Evolutionary conservation across 2,329 filamentous ascomycete genomes (phyloP).

Genomic region (Ceratocystis eucalypticola): DNA sequence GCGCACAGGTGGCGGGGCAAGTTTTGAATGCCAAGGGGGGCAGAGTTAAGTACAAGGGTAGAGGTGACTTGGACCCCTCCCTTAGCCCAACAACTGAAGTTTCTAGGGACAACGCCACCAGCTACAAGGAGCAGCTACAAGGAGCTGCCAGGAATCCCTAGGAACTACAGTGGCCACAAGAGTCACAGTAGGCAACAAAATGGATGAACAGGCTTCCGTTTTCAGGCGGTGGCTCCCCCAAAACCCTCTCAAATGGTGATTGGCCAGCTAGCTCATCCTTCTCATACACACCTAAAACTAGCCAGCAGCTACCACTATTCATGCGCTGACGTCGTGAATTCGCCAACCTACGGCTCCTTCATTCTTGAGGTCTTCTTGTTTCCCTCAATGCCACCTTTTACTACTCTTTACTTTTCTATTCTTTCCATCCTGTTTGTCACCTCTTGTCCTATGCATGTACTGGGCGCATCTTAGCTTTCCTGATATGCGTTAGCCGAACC

Average conservation of each 20-base stretch:
- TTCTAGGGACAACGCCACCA: neutral
- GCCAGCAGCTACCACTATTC: constrained; percentile 3
- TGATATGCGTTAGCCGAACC: constrained; percentile 1
- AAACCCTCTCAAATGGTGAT: neutral
- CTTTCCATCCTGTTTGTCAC: neutral
- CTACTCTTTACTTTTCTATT: neutral
- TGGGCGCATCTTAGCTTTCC: neutral
- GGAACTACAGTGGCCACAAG: constrained; percentile 14
- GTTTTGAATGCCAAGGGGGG: neutral
- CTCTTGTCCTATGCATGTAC: neutral
- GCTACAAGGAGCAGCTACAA: neutral
- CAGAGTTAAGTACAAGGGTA: neutral
- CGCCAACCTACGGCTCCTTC: neutral
- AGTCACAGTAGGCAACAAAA: neutral
- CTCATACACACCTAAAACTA: constrained; percentile 16
- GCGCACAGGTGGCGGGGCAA: neutral
- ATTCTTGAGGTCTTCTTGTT: neutral
- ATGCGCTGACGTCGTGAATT: constrained; percentile 16
- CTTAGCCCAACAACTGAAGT: too few relatives aligned
- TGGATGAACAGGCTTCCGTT: constrained; percentile 3
- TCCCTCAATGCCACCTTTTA: neutral
- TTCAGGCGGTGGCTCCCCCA: constrained; percentile 12
- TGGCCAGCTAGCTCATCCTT: constrained; percentile 6
- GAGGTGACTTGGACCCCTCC: neutral
- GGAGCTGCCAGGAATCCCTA: neutral